Evolutionary conservation across 176 grass and related monocot genomes (phyloP).

Genomic region (Oryza australiensis): DNA sequence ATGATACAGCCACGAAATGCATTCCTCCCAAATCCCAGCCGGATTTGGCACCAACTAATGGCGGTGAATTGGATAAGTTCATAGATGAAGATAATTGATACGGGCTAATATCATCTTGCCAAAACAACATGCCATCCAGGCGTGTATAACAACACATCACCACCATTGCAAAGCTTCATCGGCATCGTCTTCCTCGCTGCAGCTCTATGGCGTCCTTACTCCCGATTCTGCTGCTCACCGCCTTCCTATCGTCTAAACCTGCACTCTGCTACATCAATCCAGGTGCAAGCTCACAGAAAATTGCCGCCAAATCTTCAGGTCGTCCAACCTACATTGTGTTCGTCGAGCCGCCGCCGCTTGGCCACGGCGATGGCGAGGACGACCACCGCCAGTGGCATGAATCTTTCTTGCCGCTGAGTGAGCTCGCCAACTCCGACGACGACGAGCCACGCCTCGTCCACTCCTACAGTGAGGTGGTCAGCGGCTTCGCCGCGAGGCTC

Average conservation of each 20-base stretch:
- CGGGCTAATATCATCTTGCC: background rate
- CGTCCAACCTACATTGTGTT: constrained; percentile 24
- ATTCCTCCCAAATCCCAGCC: background rate
- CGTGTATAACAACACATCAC: background rate
- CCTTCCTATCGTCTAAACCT: background rate
- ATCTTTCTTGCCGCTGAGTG: constrained; percentile 42
- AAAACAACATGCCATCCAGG: background rate
- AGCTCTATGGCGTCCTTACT: background rate
- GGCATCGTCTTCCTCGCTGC: background rate
- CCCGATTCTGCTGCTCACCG: background rate
- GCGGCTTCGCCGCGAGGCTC: constrained; percentile 45
- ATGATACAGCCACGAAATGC: background rate
- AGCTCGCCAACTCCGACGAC: background rate
- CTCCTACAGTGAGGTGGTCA: constrained; percentile 41
- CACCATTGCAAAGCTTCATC: background rate
- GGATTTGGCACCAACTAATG: background rate
- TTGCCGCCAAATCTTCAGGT: background rate
- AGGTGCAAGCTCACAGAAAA: background rate
- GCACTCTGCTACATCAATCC: background rate
- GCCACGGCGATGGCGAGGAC: background rate
- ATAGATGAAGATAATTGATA: too few species aligned
- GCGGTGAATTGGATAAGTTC: background rate
- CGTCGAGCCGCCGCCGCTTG: constrained; percentile 10
- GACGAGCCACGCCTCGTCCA: constrained; percentile 37
- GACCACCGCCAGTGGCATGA: constrained; percentile 29